Evolutionary conservation across 2,329 filamentous ascomycete species (phyloP), one percentile per base, ranked within the genome.

Genomic region (Fusarium verrucosum): DNA sequence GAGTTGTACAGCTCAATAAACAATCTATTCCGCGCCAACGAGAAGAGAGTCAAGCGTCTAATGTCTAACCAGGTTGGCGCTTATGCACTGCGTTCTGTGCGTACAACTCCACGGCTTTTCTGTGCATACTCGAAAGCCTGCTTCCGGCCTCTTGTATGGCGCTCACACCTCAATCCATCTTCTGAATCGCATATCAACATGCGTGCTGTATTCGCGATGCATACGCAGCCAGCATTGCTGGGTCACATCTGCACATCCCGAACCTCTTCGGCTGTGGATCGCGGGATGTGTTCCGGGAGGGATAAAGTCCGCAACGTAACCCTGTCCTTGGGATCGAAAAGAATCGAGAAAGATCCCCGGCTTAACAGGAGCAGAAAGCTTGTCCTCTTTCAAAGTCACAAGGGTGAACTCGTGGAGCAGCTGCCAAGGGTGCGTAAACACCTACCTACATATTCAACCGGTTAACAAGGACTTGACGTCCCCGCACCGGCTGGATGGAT

Each of bases 401-500:
- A 25, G 28, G 25, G 51, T 42, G 64, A 70, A 65, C 66, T 55
- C 53, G 50, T 59, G 60, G 65, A 58, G 58, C 42, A 58, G 58
- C 42, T 51, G 23, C 23, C 53, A 50, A 50, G 58, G 47, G 46
- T 47, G 19, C 46, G 11, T 28, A 32, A 32, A 25, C 44, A 42
- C 26, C 44, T 49, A 37, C 26, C 41, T 53, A 37, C 26, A 38
- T 53, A 35, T 42, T 51, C 62, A 63, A 56, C 69, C 51, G 49
- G 52, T 54, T 58, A 57, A 35, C 47, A 28, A 61, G 51, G 54
- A 58, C 43, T 38, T 47, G 23, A 41, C 46, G 26, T 56, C 65
- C 68, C 68, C 69, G 66, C 69, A 56, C 68, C 61, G 58, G 36
- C 51, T 62, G 60, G 56, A 47, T 58, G 65, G 67, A 57, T 63